Evolutionary conservation across 805 yeast genomes (phyloP).

Genomic region (Schwanniomyces pseudopolymorphus): DNA sequence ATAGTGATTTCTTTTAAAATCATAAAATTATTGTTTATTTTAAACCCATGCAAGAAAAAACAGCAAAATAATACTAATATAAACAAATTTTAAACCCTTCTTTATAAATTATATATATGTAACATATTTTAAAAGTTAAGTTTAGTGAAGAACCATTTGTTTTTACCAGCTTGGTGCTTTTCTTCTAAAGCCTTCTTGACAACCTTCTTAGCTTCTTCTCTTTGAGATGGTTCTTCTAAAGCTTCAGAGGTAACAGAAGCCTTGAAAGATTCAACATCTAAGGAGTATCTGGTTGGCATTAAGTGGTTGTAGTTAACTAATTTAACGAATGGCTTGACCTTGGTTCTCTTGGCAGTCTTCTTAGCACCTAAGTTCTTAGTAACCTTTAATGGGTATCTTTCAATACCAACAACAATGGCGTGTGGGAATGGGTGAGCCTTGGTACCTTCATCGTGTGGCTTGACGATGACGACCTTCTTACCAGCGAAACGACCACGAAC

Average conservation of each 20-base stretch:
- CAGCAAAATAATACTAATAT: constrained; percentile 17
- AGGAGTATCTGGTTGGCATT: constrained; percentile 99
- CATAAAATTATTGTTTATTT: constrained; percentile 26
- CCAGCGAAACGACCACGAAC: constrained; percentile 99
- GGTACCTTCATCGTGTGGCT: constrained; percentile 98
- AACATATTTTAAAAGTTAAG: constrained; percentile 68
- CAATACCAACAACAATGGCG: constrained; percentile 99
- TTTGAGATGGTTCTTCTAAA: constrained; percentile 95
- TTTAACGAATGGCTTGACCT: constrained; percentile 98
- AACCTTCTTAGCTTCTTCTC: constrained; percentile 98
- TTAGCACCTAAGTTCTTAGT: constrained; percentile 93
- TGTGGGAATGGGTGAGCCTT: constrained; percentile 98
- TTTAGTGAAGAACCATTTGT: constrained; percentile 99
- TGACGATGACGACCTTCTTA: constrained; percentile 98
- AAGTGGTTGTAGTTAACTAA: constrained; percentile 99
- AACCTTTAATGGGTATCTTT: constrained; percentile 96
- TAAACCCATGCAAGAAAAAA: constrained; percentile 25
- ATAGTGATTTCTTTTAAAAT: constrained; percentile 7
- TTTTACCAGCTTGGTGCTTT: constrained; percentile 99
- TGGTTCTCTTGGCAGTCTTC: constrained; percentile 95
- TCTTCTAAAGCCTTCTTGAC: constrained; percentile 99
- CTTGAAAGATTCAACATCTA: constrained; percentile 96
- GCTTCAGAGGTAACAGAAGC: constrained; percentile 88
- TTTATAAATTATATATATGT: constrained; percentile 10
- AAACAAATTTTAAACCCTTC: constrained; percentile 18